Evolutionary conservation across 2,329 filamentous ascomycete species (phyloP).

Genomic region (Leptographium radiaticola): DNA sequence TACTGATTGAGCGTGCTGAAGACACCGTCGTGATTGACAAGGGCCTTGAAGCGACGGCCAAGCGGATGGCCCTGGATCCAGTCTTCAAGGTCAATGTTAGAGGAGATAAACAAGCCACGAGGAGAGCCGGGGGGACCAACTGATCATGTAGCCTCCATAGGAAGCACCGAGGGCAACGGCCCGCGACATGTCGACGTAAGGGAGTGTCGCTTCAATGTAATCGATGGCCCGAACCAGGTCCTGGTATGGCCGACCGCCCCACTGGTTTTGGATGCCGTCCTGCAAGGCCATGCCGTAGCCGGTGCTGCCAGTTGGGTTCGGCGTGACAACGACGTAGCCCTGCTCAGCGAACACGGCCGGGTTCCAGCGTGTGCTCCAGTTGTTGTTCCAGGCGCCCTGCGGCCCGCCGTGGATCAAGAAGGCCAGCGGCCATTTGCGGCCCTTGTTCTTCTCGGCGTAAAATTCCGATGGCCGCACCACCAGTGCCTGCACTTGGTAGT

Average conservation of each 20-base stretch:
- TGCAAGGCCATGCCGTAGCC: conserved; percentile 69
- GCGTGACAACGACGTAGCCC: conserved; percentile 69
- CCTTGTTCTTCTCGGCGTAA: conserved; percentile 38
- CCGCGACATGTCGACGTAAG: conserved; percentile 54
- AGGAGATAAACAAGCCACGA: not conserved
- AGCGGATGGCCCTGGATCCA: conserved; percentile 85
- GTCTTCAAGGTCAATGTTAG: conserved; percentile 25
- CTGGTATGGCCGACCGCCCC: conserved; percentile 75
- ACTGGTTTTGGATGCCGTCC: conserved; percentile 65
- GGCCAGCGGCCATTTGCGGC: conserved; percentile 57
- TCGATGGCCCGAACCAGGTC: conserved; percentile 72
- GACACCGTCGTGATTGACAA: conserved; percentile 81
- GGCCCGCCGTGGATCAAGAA: conserved; percentile 77
- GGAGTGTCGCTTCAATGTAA: conserved; percentile 51
- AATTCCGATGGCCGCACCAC: conserved; percentile 57
- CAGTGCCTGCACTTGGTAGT: conserved; percentile 56
- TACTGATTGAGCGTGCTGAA: conserved; percentile 59
- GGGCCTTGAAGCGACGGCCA: conserved; percentile 71
- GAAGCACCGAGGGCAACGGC: conserved; percentile 64
- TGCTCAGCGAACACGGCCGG: conserved; percentile 76
- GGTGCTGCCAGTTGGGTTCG: conserved; percentile 74
- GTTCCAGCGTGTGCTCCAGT: conserved; percentile 78
- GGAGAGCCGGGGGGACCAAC: conserved; percentile 22
- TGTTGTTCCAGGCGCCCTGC: conserved; percentile 61
- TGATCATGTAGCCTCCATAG: conserved; percentile 68